Conservation (phyloP, 2,329 filamentous ascomycete genomes). For the Pochonia chlamydosporia region DNA sequence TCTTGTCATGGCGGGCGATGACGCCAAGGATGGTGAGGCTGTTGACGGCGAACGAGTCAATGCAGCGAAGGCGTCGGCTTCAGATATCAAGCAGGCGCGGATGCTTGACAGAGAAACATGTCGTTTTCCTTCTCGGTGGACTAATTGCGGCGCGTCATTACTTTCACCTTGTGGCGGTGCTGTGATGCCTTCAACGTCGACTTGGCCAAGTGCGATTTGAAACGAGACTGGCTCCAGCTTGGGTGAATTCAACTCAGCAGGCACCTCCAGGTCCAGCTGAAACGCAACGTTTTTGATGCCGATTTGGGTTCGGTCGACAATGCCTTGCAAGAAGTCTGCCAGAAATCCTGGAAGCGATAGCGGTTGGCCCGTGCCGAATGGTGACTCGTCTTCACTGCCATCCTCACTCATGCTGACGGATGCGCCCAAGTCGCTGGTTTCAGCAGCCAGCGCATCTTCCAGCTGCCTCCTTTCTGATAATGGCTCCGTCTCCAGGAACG, state of each 20-base stretch:
- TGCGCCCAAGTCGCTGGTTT: constrained; percentile 56
- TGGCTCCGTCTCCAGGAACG: constrained; percentile 70
- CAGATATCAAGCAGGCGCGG: constrained; percentile 59
- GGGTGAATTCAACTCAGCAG: constrained; percentile 40
- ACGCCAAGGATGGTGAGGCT: constrained; percentile 32
- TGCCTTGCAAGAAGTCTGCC: constrained; percentile 65
- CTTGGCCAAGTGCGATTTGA: constrained; percentile 57
- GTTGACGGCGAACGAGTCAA: constrained; percentile 52
- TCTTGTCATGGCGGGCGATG: constrained; percentile 46
- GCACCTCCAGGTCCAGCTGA: constrained; percentile 57
- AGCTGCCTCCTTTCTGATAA: constrained; percentile 59
- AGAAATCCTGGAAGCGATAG: constrained; percentile 66
- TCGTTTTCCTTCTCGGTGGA: constrained; percentile 58
- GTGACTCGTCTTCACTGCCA: constrained; percentile 53
- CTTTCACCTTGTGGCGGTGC: constrained; percentile 22
- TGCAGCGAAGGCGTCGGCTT: constrained; percentile 59
- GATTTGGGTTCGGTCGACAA: constrained; percentile 65
- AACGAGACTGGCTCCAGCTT: constrained; percentile 54
- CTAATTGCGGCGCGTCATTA: constrained; percentile 23
- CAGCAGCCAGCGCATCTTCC: constrained; percentile 61
- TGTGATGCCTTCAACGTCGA: constrained; percentile 64
- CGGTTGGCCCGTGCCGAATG: constrained; percentile 63
- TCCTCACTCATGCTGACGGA: constrained; percentile 57
- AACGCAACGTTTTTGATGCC: constrained; percentile 60
- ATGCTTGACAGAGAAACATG: constrained; percentile 59